Evolutionary conservation across 176 grass and related monocot species (phyloP).

Genomic region (Rhynchospora tenuis): DNA sequence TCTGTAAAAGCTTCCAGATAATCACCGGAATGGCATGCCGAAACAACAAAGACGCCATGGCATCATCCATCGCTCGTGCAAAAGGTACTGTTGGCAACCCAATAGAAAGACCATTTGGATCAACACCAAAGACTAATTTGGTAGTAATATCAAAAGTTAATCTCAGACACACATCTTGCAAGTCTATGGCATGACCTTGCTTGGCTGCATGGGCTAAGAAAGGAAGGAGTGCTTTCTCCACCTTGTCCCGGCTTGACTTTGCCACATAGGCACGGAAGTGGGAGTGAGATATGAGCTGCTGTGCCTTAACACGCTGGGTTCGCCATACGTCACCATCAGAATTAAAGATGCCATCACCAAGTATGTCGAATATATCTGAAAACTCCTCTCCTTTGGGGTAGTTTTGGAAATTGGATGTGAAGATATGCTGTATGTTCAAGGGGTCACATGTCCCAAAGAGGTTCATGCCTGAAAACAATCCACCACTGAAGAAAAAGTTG

Average conservation of each 20-base stretch:
- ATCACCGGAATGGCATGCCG: conserved; percentile 35
- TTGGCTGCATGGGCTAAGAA: conserved; percentile 32
- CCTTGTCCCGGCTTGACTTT: conserved; percentile 38
- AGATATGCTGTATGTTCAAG: conserved; percentile 61
- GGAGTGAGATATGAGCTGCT: conserved; percentile 28
- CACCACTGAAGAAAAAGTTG: conserved; percentile 50
- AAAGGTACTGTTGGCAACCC: conserved; percentile 50
- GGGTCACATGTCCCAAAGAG: conserved; percentile 47
- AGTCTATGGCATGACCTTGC: conserved; percentile 20
- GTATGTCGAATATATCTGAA: conserved; percentile 66
- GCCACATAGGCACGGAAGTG: conserved; percentile 40
- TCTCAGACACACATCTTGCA: conserved; percentile 66
- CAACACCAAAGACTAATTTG: conserved; percentile 66
- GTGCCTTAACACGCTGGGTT: conserved; percentile 47
- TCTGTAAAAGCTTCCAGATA: conserved; percentile 55
- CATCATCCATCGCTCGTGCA: conserved; percentile 65
- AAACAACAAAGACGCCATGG: conserved; percentile 40
- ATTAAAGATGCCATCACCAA: conserved; percentile 76
- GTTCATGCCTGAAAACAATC: conserved; percentile 44
- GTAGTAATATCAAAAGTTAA: conserved; percentile 63
- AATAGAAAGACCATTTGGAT: conserved; percentile 42
- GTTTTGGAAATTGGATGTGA: conserved; percentile 62
- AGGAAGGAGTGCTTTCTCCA: conserved; percentile 39
- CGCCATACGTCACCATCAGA: conserved; percentile 55
- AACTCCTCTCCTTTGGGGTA: conserved; percentile 80